A percentile compares a stretch with the other conserved stretches of the same genome.
These are phyloP conservation scores for Pythium insidiosum DNA, from an alignment of 352 stramenopile genomes.

Conservation along the genomic window DNA sequence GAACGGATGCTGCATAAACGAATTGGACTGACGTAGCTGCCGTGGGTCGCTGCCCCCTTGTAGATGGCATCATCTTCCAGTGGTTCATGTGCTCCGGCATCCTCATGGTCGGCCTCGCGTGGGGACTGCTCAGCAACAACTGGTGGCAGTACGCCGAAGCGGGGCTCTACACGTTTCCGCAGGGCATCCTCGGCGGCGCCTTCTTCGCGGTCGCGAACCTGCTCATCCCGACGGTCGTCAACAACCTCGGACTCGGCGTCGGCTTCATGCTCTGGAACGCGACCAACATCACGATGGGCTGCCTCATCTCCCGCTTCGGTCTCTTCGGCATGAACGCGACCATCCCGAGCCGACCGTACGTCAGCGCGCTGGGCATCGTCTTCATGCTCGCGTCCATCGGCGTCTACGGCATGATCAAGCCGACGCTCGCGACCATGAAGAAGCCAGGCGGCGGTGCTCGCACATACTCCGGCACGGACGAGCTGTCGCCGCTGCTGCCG, in stretches of 20 bases:
- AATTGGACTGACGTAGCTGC: too few species aligned
- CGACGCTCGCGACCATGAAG: slow-evolving; percentile 46
- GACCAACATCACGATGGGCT: slow-evolving; percentile 77
- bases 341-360: slow-evolving; percentile 38
- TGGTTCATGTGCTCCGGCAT: slow-evolving; percentile 88
- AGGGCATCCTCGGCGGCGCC: slow-evolving; percentile 65
- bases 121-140: slow-evolving; percentile 76
- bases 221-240: slow-evolving; percentile 81
- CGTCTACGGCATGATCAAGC: slow-evolving; percentile 74
- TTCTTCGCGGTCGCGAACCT: slow-evolving; percentile 77
- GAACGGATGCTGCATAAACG: neutral
- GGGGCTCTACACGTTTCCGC: slow-evolving; percentile 72
- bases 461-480: neutral
- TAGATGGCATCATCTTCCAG: slow-evolving; percentile 85
- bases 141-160: slow-evolving; percentile 66
- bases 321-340: slow-evolving; percentile 62
- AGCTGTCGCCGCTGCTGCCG: slow-evolving; percentile 30
- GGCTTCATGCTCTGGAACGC: slow-evolving; percentile 87
- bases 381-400: slow-evolving; percentile 77
- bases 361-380: slow-evolving; percentile 58
- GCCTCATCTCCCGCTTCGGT: slow-evolving; percentile 65
- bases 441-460: too few species aligned
- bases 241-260: slow-evolving; percentile 65
- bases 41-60: slow-evolving; percentile 2
- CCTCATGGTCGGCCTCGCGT: slow-evolving; percentile 67